These are phyloP conservation scores for Dissophora ornata DNA, from an alignment of 192 early-diverging fungal genomes.

Conservation along the genomic window DNA sequence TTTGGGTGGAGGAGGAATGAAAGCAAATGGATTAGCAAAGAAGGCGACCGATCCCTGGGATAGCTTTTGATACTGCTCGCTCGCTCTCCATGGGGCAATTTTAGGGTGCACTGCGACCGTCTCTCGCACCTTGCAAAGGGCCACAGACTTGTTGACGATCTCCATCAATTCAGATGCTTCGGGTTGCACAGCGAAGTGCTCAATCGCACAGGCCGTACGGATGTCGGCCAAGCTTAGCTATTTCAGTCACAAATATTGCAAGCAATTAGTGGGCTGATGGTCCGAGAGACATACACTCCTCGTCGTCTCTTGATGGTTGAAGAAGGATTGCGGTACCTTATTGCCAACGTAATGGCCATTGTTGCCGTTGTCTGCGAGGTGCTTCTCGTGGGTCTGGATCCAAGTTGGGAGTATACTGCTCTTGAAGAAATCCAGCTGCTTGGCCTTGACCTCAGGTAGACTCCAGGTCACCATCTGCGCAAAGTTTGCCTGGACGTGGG, in stretches of 20 bases:
- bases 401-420: not conserved
- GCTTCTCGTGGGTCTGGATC: conserved; percentile 26
- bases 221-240: conserved; percentile 42
- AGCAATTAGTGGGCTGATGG: no score
- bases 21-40: conserved; percentile 18
- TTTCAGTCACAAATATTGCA: no score
- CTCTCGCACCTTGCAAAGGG: conserved; percentile 17
- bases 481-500: not conserved
- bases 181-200: conserved; percentile 11
- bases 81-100: conserved; percentile 28
- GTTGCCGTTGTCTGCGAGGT: conserved; percentile 31
- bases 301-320: no score
- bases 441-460: not conserved
- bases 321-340: no score
- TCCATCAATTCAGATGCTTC: not conserved
- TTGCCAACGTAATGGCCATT: conserved; percentile 39
- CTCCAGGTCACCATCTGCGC: conserved; percentile 14
- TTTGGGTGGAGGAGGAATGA: not conserved
- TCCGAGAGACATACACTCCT: no score
- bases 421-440: not conserved
- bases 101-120: conserved; percentile 33
- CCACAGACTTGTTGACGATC: conserved; percentile 16
- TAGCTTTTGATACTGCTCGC: not conserved
- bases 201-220: conserved; percentile 15
- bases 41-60: not conserved